A percentile compares a stretch with the other conserved stretches of the same genome.
phyloP scores from a whole-genome alignment of 1,284 basidiomycete genomes.

The Cystobasidium sp. region DNA sequence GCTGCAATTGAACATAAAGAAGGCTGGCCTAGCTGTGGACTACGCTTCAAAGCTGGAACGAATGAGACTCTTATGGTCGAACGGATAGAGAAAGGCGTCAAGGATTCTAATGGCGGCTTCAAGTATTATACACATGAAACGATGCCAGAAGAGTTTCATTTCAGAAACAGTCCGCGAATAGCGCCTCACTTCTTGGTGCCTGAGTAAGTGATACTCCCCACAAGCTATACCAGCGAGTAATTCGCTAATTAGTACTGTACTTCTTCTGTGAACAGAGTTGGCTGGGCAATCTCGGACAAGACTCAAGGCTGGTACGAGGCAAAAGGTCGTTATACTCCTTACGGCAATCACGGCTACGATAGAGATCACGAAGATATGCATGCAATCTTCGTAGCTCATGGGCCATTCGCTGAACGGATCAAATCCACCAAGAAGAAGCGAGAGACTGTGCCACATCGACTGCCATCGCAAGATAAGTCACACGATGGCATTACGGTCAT shows the following conservation, averaged over 20 bases:
- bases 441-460: neutral
- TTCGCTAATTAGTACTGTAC: too few species aligned
- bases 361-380: slow-evolving; percentile 76
- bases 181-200: slow-evolving; percentile 86
- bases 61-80: slow-evolving; percentile 67
- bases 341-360: slow-evolving; percentile 69
- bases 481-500: slow-evolving; percentile 72
- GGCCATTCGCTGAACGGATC: slow-evolving; percentile 73
- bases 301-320: slow-evolving; percentile 59
- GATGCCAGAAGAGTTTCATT: slow-evolving; percentile 81
- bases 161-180: slow-evolving; percentile 68
- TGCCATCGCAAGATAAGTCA: neutral
- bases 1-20: slow-evolving; percentile 71
- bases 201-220: slow-evolving; percentile 53
- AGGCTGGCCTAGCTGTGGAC: slow-evolving; percentile 82
- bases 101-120: slow-evolving; percentile 67
- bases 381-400: slow-evolving; percentile 86
- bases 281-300: slow-evolving; percentile 69
- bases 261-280: slow-evolving; percentile 59
- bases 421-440: slow-evolving; percentile 63
- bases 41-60: slow-evolving; percentile 68
- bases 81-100: slow-evolving; percentile 63
- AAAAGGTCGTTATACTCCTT: slow-evolving; percentile 67
- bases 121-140: slow-evolving; percentile 76
- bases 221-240: neutral